phyloP scores from a whole-genome alignment of 2,329 filamentous ascomycete genomes.

The Exophiala calicioides region DNA sequence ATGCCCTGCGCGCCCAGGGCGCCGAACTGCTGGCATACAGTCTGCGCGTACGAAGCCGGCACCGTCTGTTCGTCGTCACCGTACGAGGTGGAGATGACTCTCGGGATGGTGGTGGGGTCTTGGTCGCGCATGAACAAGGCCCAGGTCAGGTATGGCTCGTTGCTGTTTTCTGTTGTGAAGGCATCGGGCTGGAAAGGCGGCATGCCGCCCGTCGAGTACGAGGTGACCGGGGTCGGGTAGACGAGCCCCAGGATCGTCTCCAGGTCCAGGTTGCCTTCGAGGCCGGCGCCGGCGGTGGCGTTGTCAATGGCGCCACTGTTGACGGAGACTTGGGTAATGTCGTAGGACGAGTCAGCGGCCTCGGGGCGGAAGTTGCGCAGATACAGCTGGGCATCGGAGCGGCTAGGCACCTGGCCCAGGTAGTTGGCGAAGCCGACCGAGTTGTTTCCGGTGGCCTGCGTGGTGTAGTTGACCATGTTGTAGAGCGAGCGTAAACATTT shows the following conservation, averaged over 20 bases:
- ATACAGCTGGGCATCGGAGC: slow-evolving; percentile 44
- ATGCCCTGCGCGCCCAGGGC: slow-evolving; percentile 69
- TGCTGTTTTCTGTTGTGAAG: slow-evolving; percentile 51
- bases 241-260: slow-evolving; percentile 59
- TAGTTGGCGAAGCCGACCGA: slow-evolving; percentile 51
- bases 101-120: slow-evolving; percentile 53
- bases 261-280: slow-evolving; percentile 63
- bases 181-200: slow-evolving; percentile 56
- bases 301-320: slow-evolving; percentile 35
- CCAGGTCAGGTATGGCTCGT: slow-evolving; percentile 69
- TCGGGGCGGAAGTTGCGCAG: slow-evolving; percentile 42
- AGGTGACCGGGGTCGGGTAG: slow-evolving; percentile 56
- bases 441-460: slow-evolving; percentile 45
- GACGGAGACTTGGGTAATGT: slow-evolving; percentile 40
- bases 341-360: slow-evolving; percentile 36
- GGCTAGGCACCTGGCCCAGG: slow-evolving; percentile 51
- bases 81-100: slow-evolving; percentile 66
- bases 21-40: slow-evolving; percentile 64
- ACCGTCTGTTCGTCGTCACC: slow-evolving; percentile 68
- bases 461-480: slow-evolving; percentile 55
- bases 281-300: slow-evolving; percentile 39
- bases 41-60: slow-evolving; percentile 60
- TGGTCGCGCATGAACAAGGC: slow-evolving; percentile 59
- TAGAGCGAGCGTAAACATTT: slow-evolving; percentile 58
- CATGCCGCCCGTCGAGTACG: slow-evolving; percentile 58